These are phyloP conservation scores for Gynandropsis gynandra DNA, from an alignment of 345 rosid species.

Conservation along the genomic window DNA sequence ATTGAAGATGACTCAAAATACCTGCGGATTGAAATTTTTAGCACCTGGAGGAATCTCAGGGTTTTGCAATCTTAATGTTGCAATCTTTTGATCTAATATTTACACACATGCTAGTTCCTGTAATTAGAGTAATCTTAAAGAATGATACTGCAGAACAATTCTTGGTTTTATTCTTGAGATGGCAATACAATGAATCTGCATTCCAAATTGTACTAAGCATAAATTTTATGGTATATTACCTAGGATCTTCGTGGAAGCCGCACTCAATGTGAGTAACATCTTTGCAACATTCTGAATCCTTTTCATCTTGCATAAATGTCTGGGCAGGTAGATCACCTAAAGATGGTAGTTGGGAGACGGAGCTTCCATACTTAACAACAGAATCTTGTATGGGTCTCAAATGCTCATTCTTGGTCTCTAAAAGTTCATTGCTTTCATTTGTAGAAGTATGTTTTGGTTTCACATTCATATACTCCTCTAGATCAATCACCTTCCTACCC, in stretches of 20 bases:
- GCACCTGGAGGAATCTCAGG: not conserved
- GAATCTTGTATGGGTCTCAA: constrained; percentile 22
- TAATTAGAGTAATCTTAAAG: constrained; percentile 6
- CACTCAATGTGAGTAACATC: constrained; percentile 52
- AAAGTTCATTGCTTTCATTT: constrained; percentile 24
- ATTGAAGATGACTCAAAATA: constrained; percentile 32
- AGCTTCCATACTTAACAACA: constrained; percentile 24
- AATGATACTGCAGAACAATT: not conserved
- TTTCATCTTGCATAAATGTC: constrained; percentile 30
- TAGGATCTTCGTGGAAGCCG: constrained; percentile 33
- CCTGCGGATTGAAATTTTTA: constrained; percentile 37
- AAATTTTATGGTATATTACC: constrained; percentile 39
- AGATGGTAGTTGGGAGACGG: constrained; percentile 25
- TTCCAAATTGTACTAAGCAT: constrained; percentile 3
- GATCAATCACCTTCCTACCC: constrained; percentile 30
- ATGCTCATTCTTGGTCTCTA: constrained; percentile 29
- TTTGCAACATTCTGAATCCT: constrained; percentile 26
- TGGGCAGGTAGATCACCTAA: constrained; percentile 28
- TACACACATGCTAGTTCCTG: constrained; percentile 14
- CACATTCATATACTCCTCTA: constrained; percentile 23
- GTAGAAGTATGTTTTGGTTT: constrained; percentile 22
- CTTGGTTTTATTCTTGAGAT: constrained; percentile 9
- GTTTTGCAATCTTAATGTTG: constrained; percentile 6
- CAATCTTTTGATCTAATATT: constrained; percentile 6
- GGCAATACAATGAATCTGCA: not conserved